Evolutionary conservation across 495 filamentous ascomycete genomes (phyloP).

Genomic region (Thermothielavioides terrestris): DNA sequence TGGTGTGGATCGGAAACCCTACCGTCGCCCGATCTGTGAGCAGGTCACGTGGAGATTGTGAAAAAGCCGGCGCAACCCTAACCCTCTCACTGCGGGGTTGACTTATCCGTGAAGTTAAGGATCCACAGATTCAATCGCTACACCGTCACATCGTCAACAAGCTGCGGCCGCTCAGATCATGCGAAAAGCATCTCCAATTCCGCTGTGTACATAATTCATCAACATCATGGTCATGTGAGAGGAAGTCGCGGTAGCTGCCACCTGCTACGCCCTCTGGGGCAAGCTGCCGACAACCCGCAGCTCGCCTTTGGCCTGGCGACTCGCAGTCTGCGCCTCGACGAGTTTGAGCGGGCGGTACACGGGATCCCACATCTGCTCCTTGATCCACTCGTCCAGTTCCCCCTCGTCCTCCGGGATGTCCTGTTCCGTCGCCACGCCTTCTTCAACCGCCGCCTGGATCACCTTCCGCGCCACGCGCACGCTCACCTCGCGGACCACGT

Average conservation of each 20-base stretch:
- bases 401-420: conserved; percentile 50
- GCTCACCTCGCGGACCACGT: conserved; percentile 64
- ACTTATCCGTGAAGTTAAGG: too few relatives aligned
- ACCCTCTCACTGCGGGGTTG: conserved; percentile 4
- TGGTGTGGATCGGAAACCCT: conserved; percentile 34
- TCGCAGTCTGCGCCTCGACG: conserved; percentile 43
- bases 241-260: too few relatives aligned
- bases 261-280: neutral
- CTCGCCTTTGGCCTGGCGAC: conserved; percentile 51
- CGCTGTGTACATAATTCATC: too few relatives aligned
- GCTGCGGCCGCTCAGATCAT: too few relatives aligned
- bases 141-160: neutral
- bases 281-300: conserved; percentile 41
- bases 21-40: conserved; percentile 22
- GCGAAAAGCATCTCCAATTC: too few relatives aligned
- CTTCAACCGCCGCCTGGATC: conserved; percentile 60
- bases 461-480: conserved; percentile 71
- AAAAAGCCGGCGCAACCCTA: neutral
- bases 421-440: conserved; percentile 54
- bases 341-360: conserved; percentile 56
- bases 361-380: conserved; percentile 86
- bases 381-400: conserved; percentile 70
- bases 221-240: too few relatives aligned
- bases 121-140: neutral
- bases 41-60: conserved; percentile 19